phyloP scores from a whole-genome alignment of 2,329 filamentous ascomycete genomes.

The Penicillium crustosum region DNA sequence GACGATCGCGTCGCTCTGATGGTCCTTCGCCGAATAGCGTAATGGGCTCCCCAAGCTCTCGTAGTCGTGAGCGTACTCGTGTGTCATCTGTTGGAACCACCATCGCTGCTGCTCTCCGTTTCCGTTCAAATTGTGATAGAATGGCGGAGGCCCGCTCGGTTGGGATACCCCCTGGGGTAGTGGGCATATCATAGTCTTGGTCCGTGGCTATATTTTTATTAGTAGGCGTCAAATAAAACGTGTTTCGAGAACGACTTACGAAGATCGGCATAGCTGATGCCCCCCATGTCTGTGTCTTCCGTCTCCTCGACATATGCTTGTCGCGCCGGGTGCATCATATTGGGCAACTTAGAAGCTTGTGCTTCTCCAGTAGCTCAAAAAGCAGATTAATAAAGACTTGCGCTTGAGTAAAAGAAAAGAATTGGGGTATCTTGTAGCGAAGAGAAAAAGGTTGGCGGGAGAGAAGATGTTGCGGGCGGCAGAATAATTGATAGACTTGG shows the following conservation, averaged over 20 bases:
- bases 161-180: conserved; percentile 63
- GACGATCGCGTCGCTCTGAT: conserved; percentile 78
- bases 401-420: background rate
- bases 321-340: conserved; percentile 77
- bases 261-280: conserved; percentile 62
- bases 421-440: background rate
- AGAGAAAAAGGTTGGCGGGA: background rate
- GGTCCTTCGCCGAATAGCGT: conserved; percentile 92
- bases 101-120: conserved; percentile 82
- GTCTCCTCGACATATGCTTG: conserved; percentile 91
- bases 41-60: conserved; percentile 87
- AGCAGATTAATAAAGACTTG: background rate
- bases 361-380: conserved; percentile 9
- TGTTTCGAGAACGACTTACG: conserved; percentile 51
- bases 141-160: conserved; percentile 83
- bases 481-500: conserved; percentile 25
- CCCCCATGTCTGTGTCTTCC: conserved; percentile 59
- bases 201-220: conserved; percentile 59
- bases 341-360: conserved; percentile 22
- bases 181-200: conserved; percentile 78
- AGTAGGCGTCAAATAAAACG: conserved; percentile 1
- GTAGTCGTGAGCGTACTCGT: conserved; percentile 74
- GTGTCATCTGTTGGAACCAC: conserved; percentile 92
- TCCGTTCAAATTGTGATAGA: conserved; percentile 84
- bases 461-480: conserved; percentile 19